phyloP scores from a whole-genome alignment of 169 alveolate genomes.

The Eimeria falciformis region DNA sequence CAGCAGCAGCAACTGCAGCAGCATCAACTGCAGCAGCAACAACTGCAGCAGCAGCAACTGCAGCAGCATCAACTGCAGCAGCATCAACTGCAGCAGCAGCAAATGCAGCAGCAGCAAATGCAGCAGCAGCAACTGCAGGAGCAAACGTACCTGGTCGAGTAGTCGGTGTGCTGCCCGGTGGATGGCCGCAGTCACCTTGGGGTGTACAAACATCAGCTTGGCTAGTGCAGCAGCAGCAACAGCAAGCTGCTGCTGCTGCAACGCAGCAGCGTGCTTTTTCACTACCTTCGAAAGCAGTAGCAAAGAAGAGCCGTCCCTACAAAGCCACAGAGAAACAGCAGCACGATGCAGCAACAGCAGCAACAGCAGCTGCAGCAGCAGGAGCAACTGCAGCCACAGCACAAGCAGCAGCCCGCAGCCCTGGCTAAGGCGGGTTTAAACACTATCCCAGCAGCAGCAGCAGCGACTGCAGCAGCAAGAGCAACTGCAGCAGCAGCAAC shows the following conservation, averaged over 20 bases:
- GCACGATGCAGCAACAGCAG: not conserved
- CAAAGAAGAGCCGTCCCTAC: constrained; percentile 55
- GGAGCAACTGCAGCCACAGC: constrained; percentile 13
- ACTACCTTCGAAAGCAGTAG: constrained; percentile 34
- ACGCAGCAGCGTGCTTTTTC: constrained; percentile 35
- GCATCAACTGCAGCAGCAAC: not conserved
- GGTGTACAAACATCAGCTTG: constrained; percentile 58
- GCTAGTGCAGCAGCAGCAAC: constrained; percentile 38
- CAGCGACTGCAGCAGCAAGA: not conserved
- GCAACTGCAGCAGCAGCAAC: not conserved
- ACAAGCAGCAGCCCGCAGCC: not conserved
- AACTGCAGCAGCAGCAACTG: constrained; percentile 6
- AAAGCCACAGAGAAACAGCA: too few relatives aligned
- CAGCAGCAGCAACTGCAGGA: not conserved
- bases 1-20: not conserved
- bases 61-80: constrained; percentile 9
- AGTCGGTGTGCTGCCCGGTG: constrained; percentile 47
- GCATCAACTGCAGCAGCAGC: not conserved
- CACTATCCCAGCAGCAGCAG: not conserved
- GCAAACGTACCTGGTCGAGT: constrained; percentile 14
- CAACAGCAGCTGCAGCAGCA: not conserved
- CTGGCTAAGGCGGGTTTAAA: not conserved
- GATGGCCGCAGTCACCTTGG: constrained; percentile 19
- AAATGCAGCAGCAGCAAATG: not conserved
- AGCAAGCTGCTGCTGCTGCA: constrained; percentile 68